A percentile compares a stretch with the other conserved stretches of the same genome.
phyloP scores from a whole-genome alignment of 768 basidiomycete genomes.

The Austroboletus eburneus region DNA sequence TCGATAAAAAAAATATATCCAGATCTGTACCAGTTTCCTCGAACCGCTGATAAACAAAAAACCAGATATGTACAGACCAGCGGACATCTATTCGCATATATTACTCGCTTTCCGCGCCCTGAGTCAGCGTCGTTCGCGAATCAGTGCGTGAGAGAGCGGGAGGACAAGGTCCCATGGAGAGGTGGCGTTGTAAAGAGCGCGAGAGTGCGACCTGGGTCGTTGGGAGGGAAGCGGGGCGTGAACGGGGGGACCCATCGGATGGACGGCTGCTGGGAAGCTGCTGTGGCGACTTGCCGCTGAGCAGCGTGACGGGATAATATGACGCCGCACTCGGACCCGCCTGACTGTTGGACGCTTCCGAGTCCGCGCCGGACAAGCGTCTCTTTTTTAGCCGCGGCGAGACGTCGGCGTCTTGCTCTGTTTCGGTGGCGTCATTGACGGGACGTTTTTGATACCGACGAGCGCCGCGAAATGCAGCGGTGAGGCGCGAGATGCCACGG shows the following conservation, averaged over 20 bases:
- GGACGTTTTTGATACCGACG: slow-evolving; percentile 26
- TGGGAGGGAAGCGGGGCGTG: neutral
- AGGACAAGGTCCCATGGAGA: slow-evolving; percentile 20
- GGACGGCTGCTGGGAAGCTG: slow-evolving; percentile 27
- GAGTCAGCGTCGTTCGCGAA: slow-evolving; percentile 20
- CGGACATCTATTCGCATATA: neutral
- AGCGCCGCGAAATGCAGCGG: slow-evolving; percentile 12
- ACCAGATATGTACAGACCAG: neutral
- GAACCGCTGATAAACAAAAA: neutral
- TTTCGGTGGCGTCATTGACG: slow-evolving; percentile 7
- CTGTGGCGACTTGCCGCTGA: slow-evolving; percentile 31
- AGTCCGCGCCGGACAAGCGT: slow-evolving; percentile 15
- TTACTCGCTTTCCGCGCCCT: slow-evolving; percentile 13
- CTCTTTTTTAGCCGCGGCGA: slow-evolving; percentile 27
- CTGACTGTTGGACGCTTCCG: slow-evolving; percentile 1
- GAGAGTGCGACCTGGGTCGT: slow-evolving; percentile 9
- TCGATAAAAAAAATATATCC: slow-evolving; percentile 6
- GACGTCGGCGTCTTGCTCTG: slow-evolving; percentile 3
- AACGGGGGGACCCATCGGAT: slow-evolving; percentile 4
- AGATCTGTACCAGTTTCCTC: slow-evolving; percentile 3
- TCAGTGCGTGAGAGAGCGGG: slow-evolving; percentile 15
- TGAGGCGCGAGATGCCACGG: slow-evolving; percentile 18
- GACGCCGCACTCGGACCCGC: slow-evolving; percentile 1
- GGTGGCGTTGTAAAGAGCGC: slow-evolving; percentile 26
- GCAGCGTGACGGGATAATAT: slow-evolving; percentile 15